Percentiles rank a stretch among this genome's conserved stretches.
phyloP scores from a whole-genome alignment of 805 yeast genomes.

The Clavispora vitiphila region DNA sequence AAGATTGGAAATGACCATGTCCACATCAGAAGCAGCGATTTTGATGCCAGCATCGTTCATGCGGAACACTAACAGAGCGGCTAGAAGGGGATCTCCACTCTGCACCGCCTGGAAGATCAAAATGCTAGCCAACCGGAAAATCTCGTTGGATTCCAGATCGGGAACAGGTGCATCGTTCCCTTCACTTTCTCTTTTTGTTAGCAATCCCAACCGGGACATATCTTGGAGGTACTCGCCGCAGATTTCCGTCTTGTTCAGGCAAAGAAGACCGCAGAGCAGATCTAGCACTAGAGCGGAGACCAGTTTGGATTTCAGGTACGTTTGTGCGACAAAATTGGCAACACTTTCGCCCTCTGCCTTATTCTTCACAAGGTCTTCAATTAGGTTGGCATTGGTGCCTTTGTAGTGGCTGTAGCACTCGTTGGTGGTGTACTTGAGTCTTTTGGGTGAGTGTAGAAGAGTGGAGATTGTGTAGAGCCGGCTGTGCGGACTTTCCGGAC shows the following conservation, averaged over 20 bases:
- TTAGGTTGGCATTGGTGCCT: neutral
- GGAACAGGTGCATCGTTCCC: no score
- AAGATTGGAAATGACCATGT: neutral
- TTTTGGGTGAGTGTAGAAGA: neutral
- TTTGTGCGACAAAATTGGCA: neutral
- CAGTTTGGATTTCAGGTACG: neutral
- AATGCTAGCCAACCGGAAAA: neutral
- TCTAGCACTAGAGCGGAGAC: neutral
- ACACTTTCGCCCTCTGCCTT: neutral
- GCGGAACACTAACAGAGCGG: conserved; percentile 7
- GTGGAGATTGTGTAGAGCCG: neutral
- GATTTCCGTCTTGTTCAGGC: neutral
- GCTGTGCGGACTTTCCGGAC: neutral
- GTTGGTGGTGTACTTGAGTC: conserved; percentile 1
- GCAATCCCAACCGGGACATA: neutral
- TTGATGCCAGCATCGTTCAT: neutral
- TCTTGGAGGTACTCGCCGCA: neutral
- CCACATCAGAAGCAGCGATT: conserved; percentile 4
- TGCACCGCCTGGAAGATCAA: neutral
- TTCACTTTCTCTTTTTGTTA: neutral
- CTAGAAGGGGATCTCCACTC: conserved; percentile 10
- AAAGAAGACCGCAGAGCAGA: neutral
- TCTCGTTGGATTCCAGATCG: no score
- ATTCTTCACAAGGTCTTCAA: neutral
- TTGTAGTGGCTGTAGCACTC: conserved; percentile 1